Base-by-base conservation (phyloP, 306 rosid genomes). In the Malus sieversii region DNA sequence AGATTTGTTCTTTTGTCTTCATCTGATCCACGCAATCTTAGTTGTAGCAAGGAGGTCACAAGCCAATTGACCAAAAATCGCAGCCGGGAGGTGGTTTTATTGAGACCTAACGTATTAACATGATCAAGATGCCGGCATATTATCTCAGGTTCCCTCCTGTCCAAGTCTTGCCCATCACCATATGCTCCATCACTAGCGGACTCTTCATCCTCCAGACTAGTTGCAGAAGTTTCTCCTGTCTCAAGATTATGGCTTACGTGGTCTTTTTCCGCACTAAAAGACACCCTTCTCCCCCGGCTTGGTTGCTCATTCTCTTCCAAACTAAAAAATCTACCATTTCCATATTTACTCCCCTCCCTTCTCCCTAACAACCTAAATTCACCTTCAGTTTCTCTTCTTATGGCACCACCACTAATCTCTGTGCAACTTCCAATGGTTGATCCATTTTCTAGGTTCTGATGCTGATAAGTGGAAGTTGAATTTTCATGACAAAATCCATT, bases 41-140 rank as follows among this genome's bases (percentile, higher is more conserved):
- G 80, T 77, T 95, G 98, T 76, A 95, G 82, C 70, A 95, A 77
- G 0, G 97, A 95, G 72, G 98, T 92, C 75, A 90, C 96, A 27
- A 95, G 93, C 98, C 98, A 95, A 79, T 95, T 95, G 71, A 90
- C 81, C 88, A 92, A 80, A 85, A 86, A 90, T 75, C 98, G 91
- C 69, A 92, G 86, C 75, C 97, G 80, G 46, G 78, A 83, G 20
- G 98, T 90, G 62, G 97, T 95, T 81, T 92, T 94, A 66, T 92
- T 94, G 82, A 94, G 96, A 75, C 98, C 98, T 84, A 94, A 90
- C 85, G 74, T 70, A 42, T 92, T 85, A 12, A 90, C 77, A 75
- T 94, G 98, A 83, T 90, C 98, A 23, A 94, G 84, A 83, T 92
- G 88, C 35, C 86, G 89, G 73, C 96, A 90, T 65, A 48, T 40